Conservation (phyloP, 139 green algal species). For the Chlorella sp. region DNA sequence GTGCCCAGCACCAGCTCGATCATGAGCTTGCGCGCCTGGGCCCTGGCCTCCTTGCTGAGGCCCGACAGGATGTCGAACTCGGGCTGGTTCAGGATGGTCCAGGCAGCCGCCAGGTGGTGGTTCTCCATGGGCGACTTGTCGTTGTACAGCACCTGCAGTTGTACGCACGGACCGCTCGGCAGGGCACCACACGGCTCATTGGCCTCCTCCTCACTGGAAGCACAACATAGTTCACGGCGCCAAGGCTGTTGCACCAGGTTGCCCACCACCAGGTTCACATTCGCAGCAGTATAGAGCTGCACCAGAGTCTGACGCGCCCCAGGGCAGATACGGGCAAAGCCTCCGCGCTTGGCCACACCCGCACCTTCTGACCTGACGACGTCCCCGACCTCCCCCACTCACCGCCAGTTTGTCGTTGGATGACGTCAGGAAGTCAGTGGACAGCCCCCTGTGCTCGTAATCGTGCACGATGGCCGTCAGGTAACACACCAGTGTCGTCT, state of each 20-base stretch:
- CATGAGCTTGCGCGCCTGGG: background rate
- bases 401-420: conserved; percentile 19
- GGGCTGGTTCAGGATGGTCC: conserved; percentile 9
- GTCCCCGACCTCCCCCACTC: too few species aligned
- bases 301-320: too few species aligned
- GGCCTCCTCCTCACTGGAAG: too few species aligned
- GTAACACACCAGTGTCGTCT: conserved; percentile 20
- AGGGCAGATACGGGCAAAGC: too few species aligned
- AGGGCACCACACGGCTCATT: too few species aligned
- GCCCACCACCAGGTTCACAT: too few species aligned
- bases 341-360: too few species aligned
- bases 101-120: conserved; percentile 36
- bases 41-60: background rate
- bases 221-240: too few species aligned
- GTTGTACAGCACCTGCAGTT: conserved; percentile 38
- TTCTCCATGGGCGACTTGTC: conserved; percentile 44
- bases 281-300: too few species aligned
- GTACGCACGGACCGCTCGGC: conserved; percentile 27
- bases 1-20: conserved; percentile 1
- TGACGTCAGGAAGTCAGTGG: conserved; percentile 34
- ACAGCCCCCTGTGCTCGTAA: conserved; percentile 36
- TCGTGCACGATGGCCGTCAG: conserved; percentile 37
- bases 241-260: too few species aligned
- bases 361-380: too few species aligned
- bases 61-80: conserved; percentile 26